Evolutionary conservation across 371 early-diverging fungal genomes (phyloP).

Genomic region (Dichotomocladium elegans): DNA sequence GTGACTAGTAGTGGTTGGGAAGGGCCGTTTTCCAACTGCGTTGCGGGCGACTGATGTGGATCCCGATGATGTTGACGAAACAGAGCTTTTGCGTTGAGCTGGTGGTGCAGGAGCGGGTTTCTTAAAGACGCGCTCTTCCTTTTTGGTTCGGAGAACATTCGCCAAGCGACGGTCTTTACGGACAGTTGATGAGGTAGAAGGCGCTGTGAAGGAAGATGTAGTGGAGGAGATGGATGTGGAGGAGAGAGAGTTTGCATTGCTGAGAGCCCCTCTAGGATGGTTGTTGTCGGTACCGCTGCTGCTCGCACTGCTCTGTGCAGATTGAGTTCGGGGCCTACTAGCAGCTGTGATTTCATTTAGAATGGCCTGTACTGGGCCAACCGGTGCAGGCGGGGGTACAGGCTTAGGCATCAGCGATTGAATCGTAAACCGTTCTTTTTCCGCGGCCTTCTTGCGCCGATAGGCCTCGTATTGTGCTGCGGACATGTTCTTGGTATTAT

Average conservation of each 20-base stretch:
- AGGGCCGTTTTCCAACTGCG: neutral
- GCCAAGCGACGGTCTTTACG: neutral
- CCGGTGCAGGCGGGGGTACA: neutral
- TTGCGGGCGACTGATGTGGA: neutral
- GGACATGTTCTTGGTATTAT: constrained; percentile 2
- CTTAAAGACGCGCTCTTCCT: neutral
- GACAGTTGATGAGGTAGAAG: too few species aligned
- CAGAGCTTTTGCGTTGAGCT: neutral
- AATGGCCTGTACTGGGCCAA: constrained; percentile 3
- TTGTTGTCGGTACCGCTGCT: neutral
- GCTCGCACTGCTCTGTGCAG: neutral
- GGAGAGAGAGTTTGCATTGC: too few species aligned
- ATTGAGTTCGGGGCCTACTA: neutral
- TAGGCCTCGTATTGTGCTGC: constrained; percentile 1
- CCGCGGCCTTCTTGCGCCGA: neutral
- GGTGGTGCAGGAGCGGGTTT: neutral
- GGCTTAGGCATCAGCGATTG: neutral
- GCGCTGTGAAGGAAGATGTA: too few species aligned
- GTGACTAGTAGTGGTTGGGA: neutral
- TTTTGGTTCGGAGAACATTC: neutral
- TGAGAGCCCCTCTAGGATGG: too few species aligned
- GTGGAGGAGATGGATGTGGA: too few species aligned
- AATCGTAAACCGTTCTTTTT: too few species aligned
- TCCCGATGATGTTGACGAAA: neutral
- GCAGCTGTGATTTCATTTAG: constrained; percentile 6